Conservation (phyloP, 805 yeast genomes). For the Clavispora phyllophila region DNA sequence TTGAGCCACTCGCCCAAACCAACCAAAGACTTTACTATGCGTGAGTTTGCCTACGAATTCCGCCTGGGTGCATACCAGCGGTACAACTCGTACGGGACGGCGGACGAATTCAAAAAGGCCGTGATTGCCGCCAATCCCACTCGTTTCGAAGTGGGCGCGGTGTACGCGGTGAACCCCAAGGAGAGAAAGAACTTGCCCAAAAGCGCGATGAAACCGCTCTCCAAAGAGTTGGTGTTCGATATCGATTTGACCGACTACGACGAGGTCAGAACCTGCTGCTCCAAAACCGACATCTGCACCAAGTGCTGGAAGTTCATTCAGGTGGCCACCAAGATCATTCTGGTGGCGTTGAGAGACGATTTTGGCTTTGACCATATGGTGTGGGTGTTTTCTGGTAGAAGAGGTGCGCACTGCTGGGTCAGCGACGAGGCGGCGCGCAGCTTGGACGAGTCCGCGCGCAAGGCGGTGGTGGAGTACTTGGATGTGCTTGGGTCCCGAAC, state of each 20-base stretch:
- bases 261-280: slow-evolving; percentile 87
- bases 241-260: slow-evolving; percentile 98
- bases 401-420: slow-evolving; percentile 99
- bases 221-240: slow-evolving; percentile 90
- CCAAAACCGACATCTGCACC: slow-evolving; percentile 74
- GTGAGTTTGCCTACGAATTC: slow-evolving; percentile 92
- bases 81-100: slow-evolving; percentile 66
- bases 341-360: slow-evolving; percentile 69
- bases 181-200: slow-evolving; percentile 75
- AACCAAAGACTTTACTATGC: slow-evolving; percentile 69
- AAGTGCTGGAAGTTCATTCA: slow-evolving; percentile 94
- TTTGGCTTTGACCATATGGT: slow-evolving; percentile 82
- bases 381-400: slow-evolving; percentile 97
- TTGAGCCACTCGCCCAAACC: slow-evolving; percentile 79
- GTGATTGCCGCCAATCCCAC: slow-evolving; percentile 74
- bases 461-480: slow-evolving; percentile 78
- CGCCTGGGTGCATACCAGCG: slow-evolving; percentile 86
- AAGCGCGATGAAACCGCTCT: slow-evolving; percentile 69
- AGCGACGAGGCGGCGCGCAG: slow-evolving; percentile 78
- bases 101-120: slow-evolving; percentile 72
- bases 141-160: slow-evolving; percentile 93
- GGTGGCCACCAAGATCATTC: slow-evolving; percentile 74
- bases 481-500: slow-evolving; percentile 57
- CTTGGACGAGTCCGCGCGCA: slow-evolving; percentile 67
- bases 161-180: slow-evolving; percentile 82